phyloP scores from a whole-genome alignment of 1,139 yeast genomes.

The Taphrina wiesneri region DNA sequence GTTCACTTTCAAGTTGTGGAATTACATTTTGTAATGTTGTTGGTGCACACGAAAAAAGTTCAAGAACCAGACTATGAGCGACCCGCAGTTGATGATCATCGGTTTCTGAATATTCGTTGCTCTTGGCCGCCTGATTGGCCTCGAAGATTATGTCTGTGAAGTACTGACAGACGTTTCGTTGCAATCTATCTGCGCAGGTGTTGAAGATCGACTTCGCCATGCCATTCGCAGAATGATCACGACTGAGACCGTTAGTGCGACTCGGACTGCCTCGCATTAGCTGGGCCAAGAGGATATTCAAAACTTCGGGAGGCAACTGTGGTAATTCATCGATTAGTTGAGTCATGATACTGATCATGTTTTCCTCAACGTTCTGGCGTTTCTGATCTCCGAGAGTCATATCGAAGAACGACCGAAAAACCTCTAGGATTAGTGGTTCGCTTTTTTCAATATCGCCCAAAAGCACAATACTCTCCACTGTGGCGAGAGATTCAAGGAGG shows the following conservation, averaged over 20 bases:
- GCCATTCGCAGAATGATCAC: neutral
- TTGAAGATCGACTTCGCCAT: slow-evolving; percentile 70
- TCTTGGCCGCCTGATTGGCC: slow-evolving; percentile 40
- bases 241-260: neutral
- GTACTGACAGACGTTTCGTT: slow-evolving; percentile 75
- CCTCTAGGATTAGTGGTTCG: slow-evolving; percentile 52
- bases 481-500: slow-evolving; percentile 68
- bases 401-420: slow-evolving; percentile 67
- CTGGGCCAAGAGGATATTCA: slow-evolving; percentile 62
- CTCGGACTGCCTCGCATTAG: slow-evolving; percentile 44
- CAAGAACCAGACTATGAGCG: slow-evolving; percentile 63
- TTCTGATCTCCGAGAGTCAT: slow-evolving; percentile 47
- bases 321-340: slow-evolving; percentile 79
- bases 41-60: slow-evolving; percentile 77
- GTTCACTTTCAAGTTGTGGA: slow-evolving; percentile 78
- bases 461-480: slow-evolving; percentile 74
- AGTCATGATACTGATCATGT: slow-evolving; percentile 66
- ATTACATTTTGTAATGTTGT: slow-evolving; percentile 70
- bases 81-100: slow-evolving; percentile 55
- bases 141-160: slow-evolving; percentile 66
- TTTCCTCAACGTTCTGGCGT: slow-evolving; percentile 52
- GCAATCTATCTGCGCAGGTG: slow-evolving; percentile 69
- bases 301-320: slow-evolving; percentile 61
- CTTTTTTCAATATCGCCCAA: slow-evolving; percentile 72
- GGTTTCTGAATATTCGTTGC: slow-evolving; percentile 43